Percentiles rank a stretch among this genome's conserved stretches.
Conservation (phyloP, 768 basidiomycete species). For the Termitomyces bulborhizus region DNA sequence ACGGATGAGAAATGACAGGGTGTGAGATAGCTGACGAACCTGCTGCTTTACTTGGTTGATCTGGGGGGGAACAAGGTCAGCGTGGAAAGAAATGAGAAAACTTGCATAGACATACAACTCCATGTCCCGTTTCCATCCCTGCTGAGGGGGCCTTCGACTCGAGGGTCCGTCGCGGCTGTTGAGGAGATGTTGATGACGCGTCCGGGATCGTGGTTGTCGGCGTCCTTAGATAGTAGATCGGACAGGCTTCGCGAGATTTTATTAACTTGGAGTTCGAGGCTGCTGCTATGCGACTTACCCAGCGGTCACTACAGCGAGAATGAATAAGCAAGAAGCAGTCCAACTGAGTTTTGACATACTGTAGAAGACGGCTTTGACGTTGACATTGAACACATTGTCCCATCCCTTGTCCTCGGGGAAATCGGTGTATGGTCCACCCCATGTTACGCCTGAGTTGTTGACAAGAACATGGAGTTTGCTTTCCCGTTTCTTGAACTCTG, state of each 20-base stretch:
- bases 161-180: slow-evolving; percentile 48
- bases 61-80: slow-evolving; percentile 27
- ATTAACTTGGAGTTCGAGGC: not conserved
- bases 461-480: slow-evolving; percentile 74
- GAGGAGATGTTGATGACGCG: slow-evolving; percentile 85
- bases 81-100: not conserved
- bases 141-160: slow-evolving; percentile 45
- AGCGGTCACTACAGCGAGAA: slow-evolving; percentile 38
- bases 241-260: slow-evolving; percentile 34
- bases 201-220: slow-evolving; percentile 57
- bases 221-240: slow-evolving; percentile 58
- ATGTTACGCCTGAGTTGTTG: slow-evolving; percentile 78
- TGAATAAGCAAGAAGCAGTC: not conserved
- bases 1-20: not conserved
- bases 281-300: slow-evolving; percentile 25
- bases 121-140: slow-evolving; percentile 59
- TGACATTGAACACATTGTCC: slow-evolving; percentile 78
- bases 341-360: slow-evolving; percentile 34
- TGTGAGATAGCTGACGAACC: slow-evolving; percentile 24
- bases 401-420: slow-evolving; percentile 81
- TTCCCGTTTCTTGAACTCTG: slow-evolving; percentile 64
- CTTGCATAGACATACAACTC: slow-evolving; percentile 55
- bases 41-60: slow-evolving; percentile 82
- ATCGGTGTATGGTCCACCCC: slow-evolving; percentile 66
- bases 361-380: slow-evolving; percentile 84